Percentiles rank a stretch among this genome's conserved stretches.
phyloP scores from a whole-genome alignment of 1,139 yeast species.

The Magnusiomyces fungicola region DNA sequence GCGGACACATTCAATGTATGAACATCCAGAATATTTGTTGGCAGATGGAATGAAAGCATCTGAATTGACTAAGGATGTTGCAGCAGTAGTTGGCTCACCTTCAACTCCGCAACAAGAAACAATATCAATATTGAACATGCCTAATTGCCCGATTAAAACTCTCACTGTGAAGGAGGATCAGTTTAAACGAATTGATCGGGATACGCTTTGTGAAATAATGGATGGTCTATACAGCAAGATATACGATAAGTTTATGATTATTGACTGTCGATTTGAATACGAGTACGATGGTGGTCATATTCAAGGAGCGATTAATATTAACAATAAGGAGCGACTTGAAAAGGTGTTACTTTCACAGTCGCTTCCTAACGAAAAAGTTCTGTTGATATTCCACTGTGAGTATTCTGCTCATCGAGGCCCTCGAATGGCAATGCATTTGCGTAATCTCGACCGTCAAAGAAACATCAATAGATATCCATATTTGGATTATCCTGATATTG shows the following conservation, averaged over 20 bases:
- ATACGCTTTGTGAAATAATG: conserved; percentile 56
- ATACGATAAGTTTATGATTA: conserved; percentile 54
- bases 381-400: conserved; percentile 88
- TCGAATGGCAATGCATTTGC: conserved; percentile 74
- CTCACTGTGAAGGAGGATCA: conserved; percentile 48
- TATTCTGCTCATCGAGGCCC: conserved; percentile 92
- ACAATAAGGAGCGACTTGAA: conserved; percentile 63
- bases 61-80: conserved; percentile 18
- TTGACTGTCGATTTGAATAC: conserved; percentile 90
- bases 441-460: conserved; percentile 71
- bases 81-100: conserved; percentile 12
- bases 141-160: conserved; percentile 26
- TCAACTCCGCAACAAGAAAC: conserved; percentile 9
- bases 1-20: conserved; percentile 63
- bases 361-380: conserved; percentile 30
- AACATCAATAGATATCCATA: conserved; percentile 74
- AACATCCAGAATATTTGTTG: conserved; percentile 36
- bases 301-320: conserved; percentile 68
- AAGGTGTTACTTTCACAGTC: conserved; percentile 25
- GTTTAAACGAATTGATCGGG: conserved; percentile 65
- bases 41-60: conserved; percentile 26
- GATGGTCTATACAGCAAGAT: conserved; percentile 46
- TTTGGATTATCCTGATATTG: conserved; percentile 79
- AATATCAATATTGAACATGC: conserved; percentile 18
- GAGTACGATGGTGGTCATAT: conserved; percentile 93